Evolutionary conservation across 768 basidiomycete species (phyloP), one percentile per base, ranked within the genome.

Genomic region (Calocybe gangraenosa): DNA sequence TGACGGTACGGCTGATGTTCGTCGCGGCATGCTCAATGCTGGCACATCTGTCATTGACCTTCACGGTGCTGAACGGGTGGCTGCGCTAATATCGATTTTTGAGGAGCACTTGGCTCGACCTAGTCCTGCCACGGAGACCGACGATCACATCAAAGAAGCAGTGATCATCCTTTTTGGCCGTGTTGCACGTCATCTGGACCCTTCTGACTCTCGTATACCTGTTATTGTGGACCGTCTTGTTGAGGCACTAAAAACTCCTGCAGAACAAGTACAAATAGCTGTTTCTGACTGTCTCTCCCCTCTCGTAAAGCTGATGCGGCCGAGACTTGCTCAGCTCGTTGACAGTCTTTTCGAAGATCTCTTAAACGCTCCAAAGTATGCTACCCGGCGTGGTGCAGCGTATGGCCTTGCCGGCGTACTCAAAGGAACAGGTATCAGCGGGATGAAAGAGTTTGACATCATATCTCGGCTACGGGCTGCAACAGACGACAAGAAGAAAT

Each of bases 211-310:
- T 3, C 84, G 93, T 1, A 81, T 96, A 34, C 86, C 89, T 0
- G 64, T 68, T 9, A 88, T 97, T 50, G 85, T 97, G 7, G 82
- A 91, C 49, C 74, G 92, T 8, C 71, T 98, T 15, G 80, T 95
- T 7, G 88, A 89, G 23, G 91, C 95, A 1, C 71, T 99, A 46
- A 87, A 86, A 64, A 98, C 94, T 0, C 96, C 95, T 0, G 81
- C 93, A 2, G 96, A 99, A 61, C 86, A 94, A 59, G 96, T 99
- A 0, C 95, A 98, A 61, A 84, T 91, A 36, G 94, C 96, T 7
- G 92, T 98, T 1, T 91, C 94, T 0, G 96, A 97, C 47, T 98
- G 95, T 66, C 71, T 99, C 3, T 85, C 91, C 0, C 91, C 93
- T 0, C 72, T 99, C 6, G 88, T 93, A 33, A 74, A 76, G 28